Base-by-base conservation (phyloP, 768 basidiomycete species). In the Exsudoporus frostii region DNA sequence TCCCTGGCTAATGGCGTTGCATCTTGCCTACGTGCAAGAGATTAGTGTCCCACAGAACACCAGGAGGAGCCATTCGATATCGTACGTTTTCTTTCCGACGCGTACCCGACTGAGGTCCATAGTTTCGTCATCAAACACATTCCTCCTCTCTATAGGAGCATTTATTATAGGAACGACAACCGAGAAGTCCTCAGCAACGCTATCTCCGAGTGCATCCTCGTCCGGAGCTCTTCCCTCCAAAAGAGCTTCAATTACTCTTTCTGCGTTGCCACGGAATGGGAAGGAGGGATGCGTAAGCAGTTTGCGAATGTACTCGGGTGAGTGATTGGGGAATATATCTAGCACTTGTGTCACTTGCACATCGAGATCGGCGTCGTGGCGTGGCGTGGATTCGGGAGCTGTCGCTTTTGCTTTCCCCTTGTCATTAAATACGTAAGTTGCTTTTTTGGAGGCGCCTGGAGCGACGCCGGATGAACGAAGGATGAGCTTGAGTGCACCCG, bases 51-150 rank as follows among this genome's bases (percentile, higher is more conserved):
- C 19, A 51, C 36, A 49, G 25, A 54, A 32, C 25, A 9, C 11
- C 17, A 46, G 45, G 32, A 41, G 15, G 33, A 19, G 33, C 20
- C 38, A 40, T 24, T 49, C 19, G 10, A 48, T n/a, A 19, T 62
- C 79, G 9, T 57, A 86, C 85, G 60, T 72, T 74, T 79, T 84
- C 76, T 85, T 92, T 33, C 89, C 90, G 8, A 86, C 54, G 24
- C 75, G 74, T 22, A 94, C 53, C 48, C 74, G 73, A 7, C 75
- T 71, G 30, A 83, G 53, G 63, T 96, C 89, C 67, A 96, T 79
- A 17, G 67, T 65, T 42, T 90, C 84, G 22, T 82, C 80, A 61
- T 94, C 86, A 59, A 88, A 95, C 0, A 90, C 74, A 55, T 96
- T 98, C 45, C 73, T 69, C 54, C 92, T 71, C 57, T 83, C 78